phyloP scores from a whole-genome alignment of 768 basidiomycete genomes.

The Exidia glandulosa region DNA sequence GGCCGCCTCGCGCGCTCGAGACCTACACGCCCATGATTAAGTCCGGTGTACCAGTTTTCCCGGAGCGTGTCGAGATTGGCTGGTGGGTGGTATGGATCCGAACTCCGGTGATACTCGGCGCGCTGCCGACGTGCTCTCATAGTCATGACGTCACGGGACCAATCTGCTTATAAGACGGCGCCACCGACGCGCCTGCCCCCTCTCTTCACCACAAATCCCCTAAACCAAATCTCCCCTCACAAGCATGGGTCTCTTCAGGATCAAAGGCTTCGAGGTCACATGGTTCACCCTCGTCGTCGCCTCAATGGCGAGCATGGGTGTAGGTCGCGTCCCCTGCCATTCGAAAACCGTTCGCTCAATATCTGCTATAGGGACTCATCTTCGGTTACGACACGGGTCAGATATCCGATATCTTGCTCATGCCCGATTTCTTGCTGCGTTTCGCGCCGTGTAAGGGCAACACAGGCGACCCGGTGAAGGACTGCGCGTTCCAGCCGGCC shows the following conservation, averaged over 20 bases:
- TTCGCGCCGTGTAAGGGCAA: constrained; percentile 41
- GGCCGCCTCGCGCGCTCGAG: no score
- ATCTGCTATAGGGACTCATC: neutral
- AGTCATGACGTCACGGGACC: no score
- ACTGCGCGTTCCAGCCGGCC: constrained; percentile 44
- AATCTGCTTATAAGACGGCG: no score
- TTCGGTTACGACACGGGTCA: constrained; percentile 56
- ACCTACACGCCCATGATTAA: no score
- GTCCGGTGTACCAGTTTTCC: no score
- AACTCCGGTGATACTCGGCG: no score
- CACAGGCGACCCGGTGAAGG: constrained; percentile 23
- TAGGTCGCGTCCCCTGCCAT: neutral
- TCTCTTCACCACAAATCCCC: no score
- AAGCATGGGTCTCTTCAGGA: neutral
- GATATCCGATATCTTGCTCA: constrained; percentile 65
- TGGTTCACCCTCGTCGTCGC: neutral
- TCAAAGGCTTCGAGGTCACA: neutral
- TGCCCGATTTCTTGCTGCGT: constrained; percentile 55
- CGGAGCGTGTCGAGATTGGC: no score
- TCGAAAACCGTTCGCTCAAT: neutral
- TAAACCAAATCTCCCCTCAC: neutral
- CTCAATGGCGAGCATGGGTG: neutral
- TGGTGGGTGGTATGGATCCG: no score
- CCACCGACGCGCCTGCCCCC: no score
- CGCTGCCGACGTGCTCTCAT: no score